Evolutionary conservation across 2,329 filamentous ascomycete species (phyloP).

Genomic region (Trichoderma asperellum): DNA sequence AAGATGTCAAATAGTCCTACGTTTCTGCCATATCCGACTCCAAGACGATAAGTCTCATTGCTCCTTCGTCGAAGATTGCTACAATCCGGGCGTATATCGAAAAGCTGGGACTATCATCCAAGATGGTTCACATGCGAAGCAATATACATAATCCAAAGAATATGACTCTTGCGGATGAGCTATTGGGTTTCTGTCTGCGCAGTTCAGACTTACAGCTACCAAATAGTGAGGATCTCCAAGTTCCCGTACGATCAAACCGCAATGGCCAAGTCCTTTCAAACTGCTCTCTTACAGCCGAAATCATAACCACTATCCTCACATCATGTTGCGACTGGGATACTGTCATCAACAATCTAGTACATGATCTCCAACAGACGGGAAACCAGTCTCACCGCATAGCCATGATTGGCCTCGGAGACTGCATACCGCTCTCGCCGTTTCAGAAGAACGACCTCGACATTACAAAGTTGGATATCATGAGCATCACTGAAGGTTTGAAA

Average conservation of each 20-base stretch:
- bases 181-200: slow-evolving; percentile 4
- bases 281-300: slow-evolving; percentile 27
- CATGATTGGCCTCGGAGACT: slow-evolving; percentile 31
- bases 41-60: slow-evolving; percentile 29
- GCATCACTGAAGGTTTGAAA: not conserved
- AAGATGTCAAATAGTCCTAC: slow-evolving; percentile 25
- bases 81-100: slow-evolving; percentile 27
- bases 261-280: slow-evolving; percentile 16
- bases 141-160: slow-evolving; percentile 31
- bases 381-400: slow-evolving; percentile 27
- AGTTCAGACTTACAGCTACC: slow-evolving; percentile 8
- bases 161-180: slow-evolving; percentile 23
- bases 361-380: slow-evolving; percentile 27
- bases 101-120: slow-evolving; percentile 28
- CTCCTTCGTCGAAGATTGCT: slow-evolving; percentile 27
- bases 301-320: slow-evolving; percentile 30
- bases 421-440: slow-evolving; percentile 19
- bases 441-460: slow-evolving; percentile 25
- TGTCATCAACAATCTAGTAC: slow-evolving; percentile 26
- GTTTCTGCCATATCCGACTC: slow-evolving; percentile 31
- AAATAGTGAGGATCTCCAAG: slow-evolving; percentile 14
- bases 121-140: slow-evolving; percentile 31
- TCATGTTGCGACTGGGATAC: slow-evolving; percentile 31
- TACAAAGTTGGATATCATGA: slow-evolving; percentile 29
- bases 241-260: slow-evolving; percentile 30